Evolutionary conservation across 768 basidiomycete genomes (phyloP).

Genomic region (Lactifluus subvellereus): DNA sequence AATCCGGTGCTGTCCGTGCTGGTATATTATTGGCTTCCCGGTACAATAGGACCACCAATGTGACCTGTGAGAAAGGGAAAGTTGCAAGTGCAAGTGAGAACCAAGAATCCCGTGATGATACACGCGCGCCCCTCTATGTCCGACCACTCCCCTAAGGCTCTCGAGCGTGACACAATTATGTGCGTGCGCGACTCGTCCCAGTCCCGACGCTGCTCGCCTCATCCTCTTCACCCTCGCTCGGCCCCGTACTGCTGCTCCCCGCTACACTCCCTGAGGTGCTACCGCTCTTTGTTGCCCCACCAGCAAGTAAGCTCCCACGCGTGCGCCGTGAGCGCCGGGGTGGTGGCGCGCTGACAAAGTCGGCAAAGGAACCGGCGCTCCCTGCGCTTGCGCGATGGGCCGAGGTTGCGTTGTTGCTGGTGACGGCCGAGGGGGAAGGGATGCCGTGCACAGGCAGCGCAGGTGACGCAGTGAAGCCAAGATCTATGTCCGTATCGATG

Average conservation of each 20-base stretch:
- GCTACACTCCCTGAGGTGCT: slow-evolving; percentile 22
- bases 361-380: slow-evolving; percentile 38
- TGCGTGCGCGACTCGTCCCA: slow-evolving; percentile 1
- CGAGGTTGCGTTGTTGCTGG: not conserved
- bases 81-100: slow-evolving; percentile 4
- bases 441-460: slow-evolving; percentile 53
- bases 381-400: slow-evolving; percentile 41
- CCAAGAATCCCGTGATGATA: slow-evolving; percentile 5
- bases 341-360: slow-evolving; percentile 54
- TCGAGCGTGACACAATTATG: not conserved
- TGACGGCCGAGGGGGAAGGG: slow-evolving; percentile 17
- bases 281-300: slow-evolving; percentile 20
- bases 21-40: slow-evolving; percentile 2
- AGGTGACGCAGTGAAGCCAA: slow-evolving; percentile 37
- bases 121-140: not conserved
- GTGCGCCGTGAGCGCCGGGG: slow-evolving; percentile 25
- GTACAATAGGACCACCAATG: slow-evolving; percentile 13
- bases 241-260: slow-evolving; percentile 36
- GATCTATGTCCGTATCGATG: slow-evolving; percentile 57
- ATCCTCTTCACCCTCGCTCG: slow-evolving; percentile 36
- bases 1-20: not conserved
- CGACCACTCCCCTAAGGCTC: not conserved
- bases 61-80: not conserved
- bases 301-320: slow-evolving; percentile 25
- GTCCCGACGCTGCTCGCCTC: slow-evolving; percentile 11